Percentiles rank a stretch among this genome's conserved stretches.
Conservation (phyloP, 1,139 yeast genomes). For the Taphrina betulina region DNA sequence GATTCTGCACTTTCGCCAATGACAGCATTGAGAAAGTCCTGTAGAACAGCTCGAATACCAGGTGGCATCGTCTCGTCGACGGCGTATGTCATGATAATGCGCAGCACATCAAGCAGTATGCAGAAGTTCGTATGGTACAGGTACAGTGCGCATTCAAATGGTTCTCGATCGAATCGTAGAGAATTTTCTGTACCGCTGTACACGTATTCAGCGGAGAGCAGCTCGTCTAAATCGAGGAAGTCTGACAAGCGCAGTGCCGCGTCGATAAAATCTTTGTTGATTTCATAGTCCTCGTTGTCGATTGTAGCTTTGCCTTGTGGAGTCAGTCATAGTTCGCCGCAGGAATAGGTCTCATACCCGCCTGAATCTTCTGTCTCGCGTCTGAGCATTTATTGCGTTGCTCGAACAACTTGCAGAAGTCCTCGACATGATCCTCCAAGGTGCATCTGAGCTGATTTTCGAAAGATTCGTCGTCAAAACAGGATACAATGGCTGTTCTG, state of each 20-base stretch:
- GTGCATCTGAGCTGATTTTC: not conserved
- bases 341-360: not conserved
- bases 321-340: not conserved
- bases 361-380: not conserved
- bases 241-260: conserved; percentile 16
- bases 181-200: conserved; percentile 23
- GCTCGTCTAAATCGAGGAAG: conserved; percentile 26
- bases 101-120: conserved; percentile 21
- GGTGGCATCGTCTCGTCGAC: not conserved
- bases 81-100: conserved; percentile 8
- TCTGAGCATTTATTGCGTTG: not conserved
- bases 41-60: not conserved
- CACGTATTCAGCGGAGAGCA: conserved; percentile 23
- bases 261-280: conserved; percentile 33
- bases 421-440: not conserved
- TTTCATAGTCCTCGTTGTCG: conserved; percentile 2
- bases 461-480: conserved; percentile 2
- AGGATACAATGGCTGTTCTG: conserved; percentile 4
- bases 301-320: conserved; percentile 11
- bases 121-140: conserved; percentile 9
- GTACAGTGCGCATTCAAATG: conserved; percentile 22
- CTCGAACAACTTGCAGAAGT: not conserved
- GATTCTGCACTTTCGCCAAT: not conserved
- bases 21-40: not conserved
- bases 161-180: conserved; percentile 21